Percentiles rank a stretch among this genome's conserved stretches.
Conservation (phyloP, 257 asterid genomes). For the Handroanthus guayacan region DNA sequence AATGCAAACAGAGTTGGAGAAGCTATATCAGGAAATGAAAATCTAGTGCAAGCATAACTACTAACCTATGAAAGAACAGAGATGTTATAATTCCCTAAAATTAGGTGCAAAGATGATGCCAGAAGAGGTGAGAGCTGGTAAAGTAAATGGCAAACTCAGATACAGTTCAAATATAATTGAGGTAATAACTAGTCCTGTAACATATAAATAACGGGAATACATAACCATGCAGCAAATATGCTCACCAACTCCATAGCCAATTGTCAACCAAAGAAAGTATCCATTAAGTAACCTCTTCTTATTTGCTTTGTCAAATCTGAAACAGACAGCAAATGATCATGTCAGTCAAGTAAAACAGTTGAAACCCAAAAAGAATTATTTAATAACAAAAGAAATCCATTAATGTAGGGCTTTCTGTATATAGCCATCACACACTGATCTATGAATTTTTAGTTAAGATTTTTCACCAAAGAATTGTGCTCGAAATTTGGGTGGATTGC, state of each 20-base stretch:
- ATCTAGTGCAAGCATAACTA: too few relatives aligned
- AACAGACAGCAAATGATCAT: slow-evolving; percentile 25
- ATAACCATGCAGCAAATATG: slow-evolving; percentile 31
- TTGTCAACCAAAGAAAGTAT: slow-evolving; percentile 82
- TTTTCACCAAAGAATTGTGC: background rate
- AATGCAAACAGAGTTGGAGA: too few relatives aligned
- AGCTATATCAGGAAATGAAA: too few relatives aligned
- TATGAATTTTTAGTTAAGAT: background rate
- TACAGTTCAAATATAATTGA: slow-evolving; percentile 4
- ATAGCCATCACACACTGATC: slow-evolving; percentile 9
- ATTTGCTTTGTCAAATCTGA: slow-evolving; percentile 90
- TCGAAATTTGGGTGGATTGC: slow-evolving; percentile 6
- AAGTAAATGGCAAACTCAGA: background rate
- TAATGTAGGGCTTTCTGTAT: background rate
- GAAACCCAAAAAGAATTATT: background rate
- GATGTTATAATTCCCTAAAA: background rate
- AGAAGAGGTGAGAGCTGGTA: background rate
- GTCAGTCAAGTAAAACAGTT: slow-evolving; percentile 28
- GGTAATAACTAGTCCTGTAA: background rate
- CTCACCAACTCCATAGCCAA: slow-evolving; percentile 94
- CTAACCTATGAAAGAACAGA: background rate
- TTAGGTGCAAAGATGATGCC: too few relatives aligned
- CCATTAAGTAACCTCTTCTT: slow-evolving; percentile 71
- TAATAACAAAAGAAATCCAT: background rate
- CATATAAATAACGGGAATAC: slow-evolving; percentile 9